Conservation (phyloP, 495 filamentous ascomycete genomes). For the Hyaloscypha hepaticicola region DNA sequence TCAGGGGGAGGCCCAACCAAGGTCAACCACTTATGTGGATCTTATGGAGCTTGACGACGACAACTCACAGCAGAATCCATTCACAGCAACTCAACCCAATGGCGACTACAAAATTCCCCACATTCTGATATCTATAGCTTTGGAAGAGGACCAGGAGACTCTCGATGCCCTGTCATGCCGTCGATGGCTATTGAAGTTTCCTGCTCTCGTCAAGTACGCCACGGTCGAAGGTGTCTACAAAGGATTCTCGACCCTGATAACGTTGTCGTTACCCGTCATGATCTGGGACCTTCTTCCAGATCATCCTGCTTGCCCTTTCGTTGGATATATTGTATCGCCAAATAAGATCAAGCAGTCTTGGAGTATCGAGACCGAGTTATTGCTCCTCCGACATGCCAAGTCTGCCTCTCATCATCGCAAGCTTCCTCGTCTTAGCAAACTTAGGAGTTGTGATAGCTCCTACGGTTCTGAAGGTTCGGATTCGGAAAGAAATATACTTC, state of each 20-base stretch:
- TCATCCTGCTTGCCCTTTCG: neutral
- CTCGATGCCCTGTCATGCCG: slow-evolving; percentile 50
- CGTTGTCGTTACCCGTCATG: slow-evolving; percentile 40
- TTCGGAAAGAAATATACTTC: neutral
- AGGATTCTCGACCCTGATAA: slow-evolving; percentile 49
- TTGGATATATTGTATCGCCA: neutral
- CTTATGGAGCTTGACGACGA: neutral
- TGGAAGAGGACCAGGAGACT: slow-evolving; percentile 47
- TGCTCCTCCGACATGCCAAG: neutral
- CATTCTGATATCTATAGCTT: slow-evolving; percentile 52
- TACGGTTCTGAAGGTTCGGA: neutral
- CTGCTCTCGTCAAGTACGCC: slow-evolving; percentile 49
- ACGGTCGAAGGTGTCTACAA: slow-evolving; percentile 54
- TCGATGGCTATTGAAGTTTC: slow-evolving; percentile 47
- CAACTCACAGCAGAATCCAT: neutral
- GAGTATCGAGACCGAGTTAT: neutral
- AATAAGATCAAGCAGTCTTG: neutral
- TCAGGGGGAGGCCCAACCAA: neutral
- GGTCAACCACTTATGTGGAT: neutral
- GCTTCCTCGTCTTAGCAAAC: neutral
- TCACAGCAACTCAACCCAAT: neutral
- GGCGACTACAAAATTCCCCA: slow-evolving; percentile 40
- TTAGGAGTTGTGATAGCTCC: neutral
- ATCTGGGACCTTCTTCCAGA: slow-evolving; percentile 2
- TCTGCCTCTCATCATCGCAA: neutral